Evolutionary conservation across 768 basidiomycete species (phyloP), one percentile per base, ranked within the genome.

Genomic region (Lentinula sp.): DNA sequence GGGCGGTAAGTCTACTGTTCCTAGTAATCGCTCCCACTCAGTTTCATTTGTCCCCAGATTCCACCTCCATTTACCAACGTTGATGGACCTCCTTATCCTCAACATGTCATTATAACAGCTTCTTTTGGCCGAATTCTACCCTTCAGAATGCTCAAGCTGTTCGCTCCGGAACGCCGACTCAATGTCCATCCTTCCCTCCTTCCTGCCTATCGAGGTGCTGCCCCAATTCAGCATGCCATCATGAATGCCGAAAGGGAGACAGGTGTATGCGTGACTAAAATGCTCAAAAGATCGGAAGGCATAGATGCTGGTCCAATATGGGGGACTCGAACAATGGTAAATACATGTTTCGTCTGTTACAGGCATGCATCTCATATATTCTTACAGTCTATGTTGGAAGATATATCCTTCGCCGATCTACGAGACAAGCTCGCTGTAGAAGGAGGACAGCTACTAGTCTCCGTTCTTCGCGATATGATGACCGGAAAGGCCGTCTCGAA

Each of bases 161-260:
- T 96, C 67, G 78, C 74, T 0, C 75, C 76, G 0, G 66, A 71
- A 0, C 81, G 84, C 50, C 76, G 88, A 23, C 76, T 98, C 40
- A 97, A 98, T 67, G 84, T 98, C 5, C 95, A 98, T 67, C 93
- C 94, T 0, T 95, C 94, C 39, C 75, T 93, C 0, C 80, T 98
- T 37, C 95, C 95, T 0, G 76, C 80, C 31, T 95, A 91, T 70
- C 85, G 95, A n/a, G 95, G 95, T 0, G 85, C 95, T 8, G 91
- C 93, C 2, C 95, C 95, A 0, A 91, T 98, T 42, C 95, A 97
- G 67, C 89, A 86, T 66, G 81, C 88, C 0, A 77, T 98, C 43
- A 73, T 91, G 48, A 84, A 87, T 62, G 85, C 84, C 2, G 86
- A 86, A 54, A 68, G 67, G 5, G 78, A 82, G 63, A 92, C 90